Base-by-base conservation (phyloP, 2,329 filamentous ascomycete species). In the Aspergillus piperis region DNA sequence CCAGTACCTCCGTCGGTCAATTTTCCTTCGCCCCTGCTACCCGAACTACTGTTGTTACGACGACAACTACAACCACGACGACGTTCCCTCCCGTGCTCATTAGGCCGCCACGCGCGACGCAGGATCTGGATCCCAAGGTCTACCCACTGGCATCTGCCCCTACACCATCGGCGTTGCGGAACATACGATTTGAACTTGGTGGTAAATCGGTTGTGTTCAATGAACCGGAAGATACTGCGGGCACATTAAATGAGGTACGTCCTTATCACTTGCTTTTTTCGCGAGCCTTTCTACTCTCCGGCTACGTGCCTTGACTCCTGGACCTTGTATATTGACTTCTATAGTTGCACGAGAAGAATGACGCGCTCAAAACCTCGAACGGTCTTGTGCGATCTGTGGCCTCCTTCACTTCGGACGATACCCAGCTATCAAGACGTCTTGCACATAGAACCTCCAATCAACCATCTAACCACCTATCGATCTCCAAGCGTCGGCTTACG, bases 1-100 rank as follows among this genome's bases (percentile, higher is more conserved):
- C 71, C 10, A 70, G 69, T 41, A 68, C 70, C 62, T 82, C 83
- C 50, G 74, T 88, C 59, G 86, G 82, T 48, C 84, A 86, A 69
- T 82, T 88, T 61, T 85, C 84, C 2, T 86, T 86, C 67, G 85
- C 83, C 59, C 86, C 86, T 30, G 83, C 86, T 15, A 88, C 86
- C 11, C 84, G 86, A 69, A 88, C 86, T 10, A 88, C 86, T 0
- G 83, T 88, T 10, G 87, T 96, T 63, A 96, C 93, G 1, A 97
- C 94, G 0, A 97, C 93, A 0, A 97, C 92, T 0, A 96, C 92
- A 0, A 96, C 93, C 1, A 91, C 88, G 75, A 83, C 91, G 77
- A 77, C 82, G 15, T 96, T 95, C 66, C 93, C 94, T 50, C 92
- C 92, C n/a, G 82, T 97, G 60, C 82, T 91, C 58, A 86, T 96